A percentile compares a stretch with the other conserved stretches of the same genome.
Evolutionary conservation across 192 early-diverging fungal genomes (phyloP).

Genomic region (Geranomyces michiganensis): DNA sequence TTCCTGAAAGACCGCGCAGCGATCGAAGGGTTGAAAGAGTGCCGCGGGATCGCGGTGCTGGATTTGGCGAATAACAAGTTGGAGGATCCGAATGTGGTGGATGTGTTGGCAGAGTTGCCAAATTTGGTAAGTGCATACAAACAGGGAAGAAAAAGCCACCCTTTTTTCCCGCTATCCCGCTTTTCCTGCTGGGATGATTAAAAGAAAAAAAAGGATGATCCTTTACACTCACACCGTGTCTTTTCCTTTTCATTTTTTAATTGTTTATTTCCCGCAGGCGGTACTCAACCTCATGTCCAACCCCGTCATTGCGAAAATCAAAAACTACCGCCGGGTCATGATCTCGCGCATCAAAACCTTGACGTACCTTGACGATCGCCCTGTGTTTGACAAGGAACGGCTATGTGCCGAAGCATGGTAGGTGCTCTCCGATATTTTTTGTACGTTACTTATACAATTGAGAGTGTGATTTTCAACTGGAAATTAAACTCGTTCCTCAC

Average conservation of each 20-base stretch:
- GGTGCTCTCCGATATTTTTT: neutral
- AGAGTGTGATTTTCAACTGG: too few species aligned
- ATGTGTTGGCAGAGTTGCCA: slow-evolving; percentile 55
- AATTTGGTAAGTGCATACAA: slow-evolving; percentile 48
- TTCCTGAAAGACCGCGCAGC: slow-evolving; percentile 50
- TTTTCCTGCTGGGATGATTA: too few species aligned
- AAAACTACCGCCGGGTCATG: slow-evolving; percentile 57
- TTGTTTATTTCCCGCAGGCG: slow-evolving; percentile 37
- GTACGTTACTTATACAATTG: neutral
- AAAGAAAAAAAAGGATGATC: too few species aligned
- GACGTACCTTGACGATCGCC: slow-evolving; percentile 64
- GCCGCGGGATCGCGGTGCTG: slow-evolving; percentile 47
- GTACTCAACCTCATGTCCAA: slow-evolving; percentile 64
- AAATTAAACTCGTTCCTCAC: too few species aligned
- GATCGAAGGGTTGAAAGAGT: slow-evolving; percentile 41
- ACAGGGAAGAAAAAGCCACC: too few species aligned
- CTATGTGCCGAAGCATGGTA: slow-evolving; percentile 59
- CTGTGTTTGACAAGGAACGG: slow-evolving; percentile 65
- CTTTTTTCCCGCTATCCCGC: too few species aligned
- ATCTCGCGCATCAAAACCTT: slow-evolving; percentile 45
- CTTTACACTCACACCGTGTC: neutral
- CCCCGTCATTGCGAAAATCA: slow-evolving; percentile 57
- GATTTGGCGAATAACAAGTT: slow-evolving; percentile 60
- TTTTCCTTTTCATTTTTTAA: neutral
- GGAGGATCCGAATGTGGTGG: slow-evolving; percentile 56